phyloP scores from a whole-genome alignment of 352 stramenopile genomes.

The Phytophthora hibernalis region DNA sequence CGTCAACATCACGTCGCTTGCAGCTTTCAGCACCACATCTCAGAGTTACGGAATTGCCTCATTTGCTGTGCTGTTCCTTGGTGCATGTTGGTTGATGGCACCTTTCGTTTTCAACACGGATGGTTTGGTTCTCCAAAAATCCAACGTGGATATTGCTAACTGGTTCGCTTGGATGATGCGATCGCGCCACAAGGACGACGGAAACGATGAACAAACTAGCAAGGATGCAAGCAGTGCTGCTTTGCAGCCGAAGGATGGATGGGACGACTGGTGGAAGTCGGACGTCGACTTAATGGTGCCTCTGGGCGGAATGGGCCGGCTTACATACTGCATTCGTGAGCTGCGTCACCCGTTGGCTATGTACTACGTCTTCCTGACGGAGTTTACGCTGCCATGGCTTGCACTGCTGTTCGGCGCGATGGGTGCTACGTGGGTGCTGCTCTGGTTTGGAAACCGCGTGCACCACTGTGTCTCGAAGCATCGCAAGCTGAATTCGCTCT shows the following conservation, averaged over 20 bases:
- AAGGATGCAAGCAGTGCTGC: slow-evolving; percentile 44
- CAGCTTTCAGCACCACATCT: slow-evolving; percentile 57
- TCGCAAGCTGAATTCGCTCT: slow-evolving; percentile 65
- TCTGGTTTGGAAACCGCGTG: slow-evolving; percentile 64
- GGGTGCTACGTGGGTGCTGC: slow-evolving; percentile 49
- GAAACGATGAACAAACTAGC: slow-evolving; percentile 44
- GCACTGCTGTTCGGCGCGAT: slow-evolving; percentile 61
- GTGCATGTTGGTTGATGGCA: slow-evolving; percentile 82
- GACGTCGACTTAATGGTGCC: slow-evolving; percentile 79
- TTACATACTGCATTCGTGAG: slow-evolving; percentile 85
- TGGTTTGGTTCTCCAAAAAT: slow-evolving; percentile 84
- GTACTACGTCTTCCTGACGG: slow-evolving; percentile 85
- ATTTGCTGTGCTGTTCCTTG: slow-evolving; percentile 85
- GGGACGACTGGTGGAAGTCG: slow-evolving; percentile 77
- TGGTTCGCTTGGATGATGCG: slow-evolving; percentile 91
- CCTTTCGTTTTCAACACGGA: slow-evolving; percentile 92
- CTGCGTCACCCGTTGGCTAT: slow-evolving; percentile 78
- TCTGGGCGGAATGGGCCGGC: slow-evolving; percentile 67
- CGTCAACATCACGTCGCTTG: slow-evolving; percentile 72
- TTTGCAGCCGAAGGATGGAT: slow-evolving; percentile 68
- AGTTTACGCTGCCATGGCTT: slow-evolving; percentile 62
- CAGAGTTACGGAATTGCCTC: slow-evolving; percentile 85
- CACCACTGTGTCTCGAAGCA: slow-evolving; percentile 61
- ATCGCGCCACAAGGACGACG: slow-evolving; percentile 48
- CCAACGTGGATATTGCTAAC: slow-evolving; percentile 79